A percentile compares a stretch with the other conserved stretches of the same genome.
phyloP scores from a whole-genome alignment of 257 asterid species.

The Fraxinus cuspidata region DNA sequence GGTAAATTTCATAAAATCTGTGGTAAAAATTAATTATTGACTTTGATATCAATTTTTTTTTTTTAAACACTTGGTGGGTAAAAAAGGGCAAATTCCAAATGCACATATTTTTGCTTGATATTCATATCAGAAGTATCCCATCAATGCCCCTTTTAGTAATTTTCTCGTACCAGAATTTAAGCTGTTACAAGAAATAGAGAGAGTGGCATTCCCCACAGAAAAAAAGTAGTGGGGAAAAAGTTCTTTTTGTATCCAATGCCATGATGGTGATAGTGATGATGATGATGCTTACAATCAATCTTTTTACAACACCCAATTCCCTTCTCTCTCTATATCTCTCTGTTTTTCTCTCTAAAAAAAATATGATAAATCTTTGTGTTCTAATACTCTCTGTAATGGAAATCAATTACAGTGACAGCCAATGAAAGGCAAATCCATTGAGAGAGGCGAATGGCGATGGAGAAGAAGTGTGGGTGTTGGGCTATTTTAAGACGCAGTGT shows the following conservation, averaged over 20 bases:
- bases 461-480: constrained; percentile 84
- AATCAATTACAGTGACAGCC: constrained; percentile 22
- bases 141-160: background rate
- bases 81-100: no score
- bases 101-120: no score
- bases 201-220: constrained; percentile 48
- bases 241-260: constrained; percentile 78
- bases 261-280: constrained; percentile 57
- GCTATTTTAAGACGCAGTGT: constrained; percentile 58
- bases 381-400: constrained; percentile 25
- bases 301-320: constrained; percentile 44
- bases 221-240: constrained; percentile 58
- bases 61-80: no score
- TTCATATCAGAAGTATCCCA: no score
- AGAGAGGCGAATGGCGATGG: constrained; percentile 42
- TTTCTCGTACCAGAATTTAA: background rate
- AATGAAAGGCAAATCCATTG: constrained; percentile 30
- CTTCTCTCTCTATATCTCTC: constrained; percentile 26
- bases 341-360: constrained; percentile 12
- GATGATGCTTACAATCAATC: constrained; percentile 46
- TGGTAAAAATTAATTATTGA: no score
- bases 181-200: constrained; percentile 9
- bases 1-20: no score
- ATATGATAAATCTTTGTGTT: constrained; percentile 34
- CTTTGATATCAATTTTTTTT: no score